Conservation (phyloP, 768 basidiomycete species). For the Hydnomerulius pinastri region DNA sequence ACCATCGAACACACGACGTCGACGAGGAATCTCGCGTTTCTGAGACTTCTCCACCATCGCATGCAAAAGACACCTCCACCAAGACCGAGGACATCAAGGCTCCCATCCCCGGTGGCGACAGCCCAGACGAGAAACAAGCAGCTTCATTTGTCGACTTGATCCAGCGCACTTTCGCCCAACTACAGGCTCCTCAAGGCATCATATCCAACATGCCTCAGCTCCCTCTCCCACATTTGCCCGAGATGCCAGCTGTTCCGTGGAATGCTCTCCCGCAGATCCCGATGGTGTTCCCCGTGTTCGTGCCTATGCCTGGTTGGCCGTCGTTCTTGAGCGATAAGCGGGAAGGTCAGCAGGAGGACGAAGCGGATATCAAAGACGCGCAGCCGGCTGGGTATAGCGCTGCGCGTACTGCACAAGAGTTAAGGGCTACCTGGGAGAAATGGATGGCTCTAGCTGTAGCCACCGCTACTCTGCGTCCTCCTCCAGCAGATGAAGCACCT, state of each 20-base stretch:
- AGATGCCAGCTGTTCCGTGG: slow-evolving; percentile 67
- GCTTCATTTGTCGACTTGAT: slow-evolving; percentile 68
- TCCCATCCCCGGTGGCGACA: slow-evolving; percentile 14
- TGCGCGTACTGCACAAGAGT: slow-evolving; percentile 58
- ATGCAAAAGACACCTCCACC: slow-evolving; percentile 2
- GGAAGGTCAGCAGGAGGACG: slow-evolving; percentile 33
- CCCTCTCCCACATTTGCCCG: slow-evolving; percentile 60
- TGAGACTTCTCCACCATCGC: background rate
- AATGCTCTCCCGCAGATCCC: slow-evolving; percentile 65
- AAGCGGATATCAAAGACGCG: slow-evolving; percentile 34
- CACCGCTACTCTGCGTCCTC: slow-evolving; percentile 45
- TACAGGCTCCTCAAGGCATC: slow-evolving; percentile 59
- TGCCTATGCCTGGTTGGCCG: slow-evolving; percentile 67
- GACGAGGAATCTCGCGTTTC: slow-evolving; percentile 12
- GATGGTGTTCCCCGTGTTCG: slow-evolving; percentile 77
- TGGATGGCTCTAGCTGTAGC: slow-evolving; percentile 62
- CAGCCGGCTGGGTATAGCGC: slow-evolving; percentile 43
- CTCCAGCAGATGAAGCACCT: slow-evolving; percentile 56
- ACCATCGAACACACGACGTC: slow-evolving; percentile 14
- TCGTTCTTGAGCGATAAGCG: slow-evolving; percentile 58
- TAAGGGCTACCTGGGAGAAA: slow-evolving; percentile 75
- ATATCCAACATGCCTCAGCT: slow-evolving; percentile 53
- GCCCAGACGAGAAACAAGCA: slow-evolving; percentile 38
- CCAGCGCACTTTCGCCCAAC: slow-evolving; percentile 67
- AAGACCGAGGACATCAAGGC: slow-evolving; percentile 23